Evolutionary conservation across 2,329 filamentous ascomycete species (phyloP), one percentile per base, ranked within the genome.

Genomic region (Onygenales sp.): DNA sequence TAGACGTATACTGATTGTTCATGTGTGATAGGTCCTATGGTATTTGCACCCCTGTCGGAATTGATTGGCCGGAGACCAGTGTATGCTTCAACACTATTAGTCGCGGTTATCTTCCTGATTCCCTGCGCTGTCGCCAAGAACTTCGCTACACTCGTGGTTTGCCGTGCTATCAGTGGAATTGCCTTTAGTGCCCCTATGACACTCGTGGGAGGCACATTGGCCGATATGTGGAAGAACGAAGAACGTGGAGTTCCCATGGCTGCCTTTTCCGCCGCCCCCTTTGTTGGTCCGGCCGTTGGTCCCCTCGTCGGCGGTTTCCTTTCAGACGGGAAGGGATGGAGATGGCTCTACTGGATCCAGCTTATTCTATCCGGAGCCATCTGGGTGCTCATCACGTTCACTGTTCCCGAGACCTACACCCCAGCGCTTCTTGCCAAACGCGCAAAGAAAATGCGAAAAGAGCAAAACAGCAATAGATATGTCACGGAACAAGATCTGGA

Each of bases 341-440:
- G 88, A 59, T 93, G 87, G 87, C 75, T 93, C 0, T 93, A 93
- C 73, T 92, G 87, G 85, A 81, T 95, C 60, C 88, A 92, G 64
- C 75, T 93, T 9, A 94, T 95, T 63, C 66, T 93, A 10, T 75
- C 86, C 31, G 83, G 77, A 11, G 65, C 84, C 48, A 80, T 85
- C 60, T 93, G 86, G 82, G 56, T 86, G 14, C 66, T 92, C 56
- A 90, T 93, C 68, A 85, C 84, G 33, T 91, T 94, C 70, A 93
- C 88, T n/a, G 85, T 95, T 0, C 88, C 89, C 1, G 90, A 95
- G 69, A 95, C 90, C 0, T 95, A 93, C 66, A 84, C 89, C 0
- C 89, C 90, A 0, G 86, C 82, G 0, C 83, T 95, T 50, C 80
- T 96, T 13, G 79, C 81, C 51, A 72, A 72, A 33, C 80, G 89